A percentile compares a stretch with the other conserved stretches of the same genome.
phyloP scores from a whole-genome alignment of 2,329 filamentous ascomycete genomes.

The Pleoardoris graminearum region DNA sequence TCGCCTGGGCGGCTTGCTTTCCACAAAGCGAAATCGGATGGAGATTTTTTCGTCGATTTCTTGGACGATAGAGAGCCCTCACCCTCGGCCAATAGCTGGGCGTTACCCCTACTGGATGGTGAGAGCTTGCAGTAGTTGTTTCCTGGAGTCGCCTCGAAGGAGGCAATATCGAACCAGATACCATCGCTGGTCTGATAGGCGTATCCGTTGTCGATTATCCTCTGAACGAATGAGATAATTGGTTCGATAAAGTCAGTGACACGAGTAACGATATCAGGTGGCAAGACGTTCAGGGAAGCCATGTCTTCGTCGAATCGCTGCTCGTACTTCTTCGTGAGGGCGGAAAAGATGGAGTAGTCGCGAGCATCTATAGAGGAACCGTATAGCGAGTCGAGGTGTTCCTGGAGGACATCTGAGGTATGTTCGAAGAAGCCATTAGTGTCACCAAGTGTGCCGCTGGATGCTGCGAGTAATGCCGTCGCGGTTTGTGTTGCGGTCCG shows the following conservation, averaged over 20 bases:
- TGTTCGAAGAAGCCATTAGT: constrained; percentile 58
- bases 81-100: constrained; percentile 81
- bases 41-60: constrained; percentile 66
- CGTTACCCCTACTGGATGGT: constrained; percentile 86
- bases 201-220: constrained; percentile 81
- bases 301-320: constrained; percentile 87
- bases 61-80: constrained; percentile 73
- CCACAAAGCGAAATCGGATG: constrained; percentile 87
- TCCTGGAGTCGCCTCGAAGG: constrained; percentile 76
- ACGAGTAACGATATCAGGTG: constrained; percentile 79
- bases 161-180: constrained; percentile 89
- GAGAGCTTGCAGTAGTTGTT: constrained; percentile 83
- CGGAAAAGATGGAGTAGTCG: constrained; percentile 79
- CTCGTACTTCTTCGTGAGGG: constrained; percentile 84
- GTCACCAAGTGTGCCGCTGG: constrained; percentile 34
- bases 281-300: constrained; percentile 79
- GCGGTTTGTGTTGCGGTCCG: constrained; percentile 62
- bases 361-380: constrained; percentile 61
- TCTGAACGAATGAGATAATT: constrained; percentile 82
- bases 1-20: constrained; percentile 91
- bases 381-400: constrained; percentile 73
- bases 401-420: constrained; percentile 71
- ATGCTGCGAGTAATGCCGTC: constrained; percentile 49
- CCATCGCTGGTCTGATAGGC: constrained; percentile 76
- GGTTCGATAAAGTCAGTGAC: constrained; percentile 92